These are phyloP conservation scores for Ilyonectria robusta DNA, from an alignment of 2,329 filamentous ascomycete genomes.

Conservation along the genomic window DNA sequence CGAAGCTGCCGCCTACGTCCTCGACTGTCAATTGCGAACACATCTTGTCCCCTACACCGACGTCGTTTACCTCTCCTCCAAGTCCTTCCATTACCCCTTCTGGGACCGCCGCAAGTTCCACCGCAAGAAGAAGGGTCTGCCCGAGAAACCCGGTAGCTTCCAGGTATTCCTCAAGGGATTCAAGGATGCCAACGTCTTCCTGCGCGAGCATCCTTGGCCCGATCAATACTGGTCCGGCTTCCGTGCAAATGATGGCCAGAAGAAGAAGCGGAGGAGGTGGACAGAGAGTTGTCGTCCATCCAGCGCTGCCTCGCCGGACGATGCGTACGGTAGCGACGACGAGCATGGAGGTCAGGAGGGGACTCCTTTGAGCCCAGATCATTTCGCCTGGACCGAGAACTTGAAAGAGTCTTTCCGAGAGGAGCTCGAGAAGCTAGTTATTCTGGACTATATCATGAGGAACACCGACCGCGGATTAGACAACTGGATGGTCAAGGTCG, in stretches of 20 bases:
- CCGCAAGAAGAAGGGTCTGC: slow-evolving; percentile 87
- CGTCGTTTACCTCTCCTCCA: slow-evolving; percentile 93
- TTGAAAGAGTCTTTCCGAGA: slow-evolving; percentile 94
- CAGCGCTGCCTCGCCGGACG: slow-evolving; percentile 64
- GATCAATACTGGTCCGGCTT: slow-evolving; percentile 85
- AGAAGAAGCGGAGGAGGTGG: slow-evolving; percentile 75
- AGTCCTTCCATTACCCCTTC: slow-evolving; percentile 98
- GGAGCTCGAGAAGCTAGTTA: slow-evolving; percentile 96
- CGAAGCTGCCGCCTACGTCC: slow-evolving; percentile 95
- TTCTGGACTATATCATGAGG: slow-evolving; percentile 98
- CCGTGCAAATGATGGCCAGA: slow-evolving; percentile 76
- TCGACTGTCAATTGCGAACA: slow-evolving; percentile 90
- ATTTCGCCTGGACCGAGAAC: slow-evolving; percentile 88
- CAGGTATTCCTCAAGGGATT: slow-evolving; percentile 98
- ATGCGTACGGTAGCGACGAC: slow-evolving; percentile 76
- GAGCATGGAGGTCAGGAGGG: slow-evolving; percentile 64
- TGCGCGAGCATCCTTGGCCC: slow-evolving; percentile 96
- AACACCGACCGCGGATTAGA: slow-evolving; percentile 97
- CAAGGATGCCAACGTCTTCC: slow-evolving; percentile 96
- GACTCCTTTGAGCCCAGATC: slow-evolving; percentile 65
- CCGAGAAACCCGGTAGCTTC: slow-evolving; percentile 94
- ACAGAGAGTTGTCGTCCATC: slow-evolving; percentile 84
- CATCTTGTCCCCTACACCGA: slow-evolving; percentile 97
- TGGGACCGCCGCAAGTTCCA: slow-evolving; percentile 94
- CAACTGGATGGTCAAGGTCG: slow-evolving; percentile 99